Evolutionary conservation across 2,329 filamentous ascomycete genomes (phyloP).

Genomic region (Trichocomaceae sp.): DNA sequence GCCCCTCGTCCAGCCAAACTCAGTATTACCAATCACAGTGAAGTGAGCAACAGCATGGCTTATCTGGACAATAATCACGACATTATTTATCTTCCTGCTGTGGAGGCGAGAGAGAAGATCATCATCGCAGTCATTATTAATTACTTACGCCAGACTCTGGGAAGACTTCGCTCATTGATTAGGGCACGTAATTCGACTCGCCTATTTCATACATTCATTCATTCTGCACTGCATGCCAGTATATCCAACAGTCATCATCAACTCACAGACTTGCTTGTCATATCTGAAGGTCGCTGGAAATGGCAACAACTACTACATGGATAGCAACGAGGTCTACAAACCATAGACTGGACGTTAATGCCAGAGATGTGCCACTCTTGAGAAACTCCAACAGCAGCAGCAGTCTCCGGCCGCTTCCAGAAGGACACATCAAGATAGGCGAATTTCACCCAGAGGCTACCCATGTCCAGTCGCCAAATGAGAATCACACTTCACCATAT

Average conservation of each 20-base stretch:
- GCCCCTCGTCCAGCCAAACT: neutral
- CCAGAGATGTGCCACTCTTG: neutral
- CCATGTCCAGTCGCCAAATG: neutral
- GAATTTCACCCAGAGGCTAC: neutral
- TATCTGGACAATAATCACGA: slow-evolving; percentile 2
- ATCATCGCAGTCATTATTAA: neutral
- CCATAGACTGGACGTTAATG: neutral
- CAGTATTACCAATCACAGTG: neutral
- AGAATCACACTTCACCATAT: neutral
- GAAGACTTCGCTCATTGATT: neutral
- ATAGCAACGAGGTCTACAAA: neutral
- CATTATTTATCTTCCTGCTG: slow-evolving; percentile 1
- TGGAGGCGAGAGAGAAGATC: neutral
- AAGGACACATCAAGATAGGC: neutral
- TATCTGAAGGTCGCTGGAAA: neutral
- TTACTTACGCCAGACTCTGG: neutral
- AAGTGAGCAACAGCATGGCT: neutral
- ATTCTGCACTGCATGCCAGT: neutral
- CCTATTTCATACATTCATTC: neutral
- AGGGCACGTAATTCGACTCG: no score
- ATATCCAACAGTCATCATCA: neutral
- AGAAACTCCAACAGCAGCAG: neutral
- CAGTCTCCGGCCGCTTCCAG: neutral
- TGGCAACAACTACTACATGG: slow-evolving; percentile 7
- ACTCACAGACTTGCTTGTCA: neutral